phyloP scores from a whole-genome alignment of 2,329 filamentous ascomycete genomes.

The Arthrobotrys musiformis region DNA sequence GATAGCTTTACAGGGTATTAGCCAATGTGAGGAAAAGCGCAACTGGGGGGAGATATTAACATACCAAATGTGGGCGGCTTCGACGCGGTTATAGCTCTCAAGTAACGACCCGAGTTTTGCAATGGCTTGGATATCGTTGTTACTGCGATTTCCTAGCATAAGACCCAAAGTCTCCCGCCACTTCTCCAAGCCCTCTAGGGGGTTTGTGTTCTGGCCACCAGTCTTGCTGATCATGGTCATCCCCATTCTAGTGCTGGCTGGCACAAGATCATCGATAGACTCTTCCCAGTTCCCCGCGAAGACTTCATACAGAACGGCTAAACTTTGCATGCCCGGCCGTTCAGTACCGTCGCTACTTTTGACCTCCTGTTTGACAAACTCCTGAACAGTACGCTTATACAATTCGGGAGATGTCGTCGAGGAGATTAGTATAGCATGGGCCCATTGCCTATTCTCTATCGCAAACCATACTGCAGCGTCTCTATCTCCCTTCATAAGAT shows the following conservation, averaged over 20 bases:
- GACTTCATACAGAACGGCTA: slow-evolving; percentile 91
- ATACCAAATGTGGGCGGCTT: slow-evolving; percentile 87
- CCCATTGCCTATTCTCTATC: slow-evolving; percentile 93
- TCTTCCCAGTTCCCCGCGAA: slow-evolving; percentile 94
- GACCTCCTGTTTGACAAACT: slow-evolving; percentile 95
- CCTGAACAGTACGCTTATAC: slow-evolving; percentile 92
- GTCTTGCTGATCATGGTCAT: slow-evolving; percentile 86
- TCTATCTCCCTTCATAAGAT: slow-evolving; percentile 81
- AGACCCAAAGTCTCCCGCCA: slow-evolving; percentile 92
- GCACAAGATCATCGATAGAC: slow-evolving; percentile 93
- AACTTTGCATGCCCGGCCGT: slow-evolving; percentile 76
- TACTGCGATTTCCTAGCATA: slow-evolving; percentile 86
- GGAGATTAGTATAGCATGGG: slow-evolving; percentile 91
- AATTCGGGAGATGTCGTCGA: slow-evolving; percentile 79
- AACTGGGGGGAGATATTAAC: not conserved
- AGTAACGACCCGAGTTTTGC: slow-evolving; percentile 83
- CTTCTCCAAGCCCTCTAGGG: slow-evolving; percentile 85
- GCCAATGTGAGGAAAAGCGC: not conserved
- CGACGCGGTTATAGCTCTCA: slow-evolving; percentile 83
- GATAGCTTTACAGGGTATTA: slow-evolving; percentile 66
- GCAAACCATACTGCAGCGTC: slow-evolving; percentile 94
- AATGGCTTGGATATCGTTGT: slow-evolving; percentile 80
- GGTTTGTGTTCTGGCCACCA: slow-evolving; percentile 70
- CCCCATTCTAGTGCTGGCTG: slow-evolving; percentile 88
- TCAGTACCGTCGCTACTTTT: slow-evolving; percentile 72